Conservation (phyloP, 805 yeast genomes). For the Candida stauntonica region DNA sequence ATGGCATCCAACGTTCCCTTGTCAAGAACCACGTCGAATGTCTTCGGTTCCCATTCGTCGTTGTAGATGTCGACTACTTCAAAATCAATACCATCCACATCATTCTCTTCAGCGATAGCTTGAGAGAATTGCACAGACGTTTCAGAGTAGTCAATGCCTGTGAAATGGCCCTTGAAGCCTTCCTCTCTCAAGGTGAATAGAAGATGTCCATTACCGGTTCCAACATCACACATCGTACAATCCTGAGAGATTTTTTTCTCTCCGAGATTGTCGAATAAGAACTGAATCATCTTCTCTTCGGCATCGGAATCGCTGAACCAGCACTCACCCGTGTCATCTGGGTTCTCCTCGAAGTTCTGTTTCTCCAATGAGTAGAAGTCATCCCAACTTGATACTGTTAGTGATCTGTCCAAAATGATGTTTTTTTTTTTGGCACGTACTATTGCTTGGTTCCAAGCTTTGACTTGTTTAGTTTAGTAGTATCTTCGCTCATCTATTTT, state of each 20-base stretch:
- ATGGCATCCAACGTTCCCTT: slow-evolving; percentile 98
- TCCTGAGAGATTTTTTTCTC: slow-evolving; percentile 28
- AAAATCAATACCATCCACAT: slow-evolving; percentile 43
- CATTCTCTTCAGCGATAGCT: slow-evolving; percentile 45
- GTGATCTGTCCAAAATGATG: neutral
- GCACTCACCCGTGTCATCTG: slow-evolving; percentile 87
- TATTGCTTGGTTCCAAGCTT: slow-evolving; percentile 83
- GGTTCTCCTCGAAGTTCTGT: slow-evolving; percentile 64
- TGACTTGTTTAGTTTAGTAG: slow-evolving; percentile 59
- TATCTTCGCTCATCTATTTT: slow-evolving; percentile 33
- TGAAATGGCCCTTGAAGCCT: slow-evolving; percentile 50
- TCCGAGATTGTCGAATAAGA: slow-evolving; percentile 49
- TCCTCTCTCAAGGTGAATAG: slow-evolving; percentile 66
- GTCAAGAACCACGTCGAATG: slow-evolving; percentile 76
- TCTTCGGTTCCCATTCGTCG: slow-evolving; percentile 31
- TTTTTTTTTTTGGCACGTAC: slow-evolving; percentile 28
- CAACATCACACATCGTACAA: slow-evolving; percentile 65
- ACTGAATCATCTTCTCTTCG: slow-evolving; percentile 76
- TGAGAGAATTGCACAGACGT: slow-evolving; percentile 75
- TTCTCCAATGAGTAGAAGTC: slow-evolving; percentile 74
- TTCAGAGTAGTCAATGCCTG: slow-evolving; percentile 85
- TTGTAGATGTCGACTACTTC: slow-evolving; percentile 65
- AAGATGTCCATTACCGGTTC: slow-evolving; percentile 95
- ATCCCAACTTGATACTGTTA: slow-evolving; percentile 60
- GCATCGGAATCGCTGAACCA: slow-evolving; percentile 98